Evolutionary conservation across 1,284 basidiomycete species (phyloP), one percentile per base, ranked within the genome.

Genomic region (Volvariella volvacea): DNA sequence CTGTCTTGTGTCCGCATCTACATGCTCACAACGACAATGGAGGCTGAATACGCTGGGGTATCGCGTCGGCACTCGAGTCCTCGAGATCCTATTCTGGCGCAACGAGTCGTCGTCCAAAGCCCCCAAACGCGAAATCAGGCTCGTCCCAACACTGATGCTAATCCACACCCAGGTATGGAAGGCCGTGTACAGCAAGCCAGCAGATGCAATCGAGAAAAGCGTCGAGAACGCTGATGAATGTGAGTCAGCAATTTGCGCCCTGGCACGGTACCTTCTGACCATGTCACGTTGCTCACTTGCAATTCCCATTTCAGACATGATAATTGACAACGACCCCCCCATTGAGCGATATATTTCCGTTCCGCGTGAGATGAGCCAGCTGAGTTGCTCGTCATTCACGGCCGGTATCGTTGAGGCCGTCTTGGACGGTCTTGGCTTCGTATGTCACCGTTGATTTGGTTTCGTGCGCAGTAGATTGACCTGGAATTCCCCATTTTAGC

Each of bases 351-450:
- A 89, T 55, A 92, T 99, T 50, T 92, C 92, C 15, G 86, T 98
- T 19, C 96, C 95, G 4, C 84, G 83, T 54, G 96, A 99, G 58
- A 87, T 99, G 81, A 87, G 82, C 50, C 86, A 92, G 56, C 74
- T 99, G 31, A 93, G 88, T 56, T 97, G 94, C 58, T 97, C 94
- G 30, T 97, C 95, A 1, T 89, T 96, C 60, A 93, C 93, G 0
- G 95, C 95, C 3, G 95, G 96, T 0, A 86, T 99, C 45, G 93
- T 99, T 3, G 96, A 99, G 67, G 95, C 93, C 4, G 92, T 97
- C 2, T 71, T 99, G 47, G 95, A 99, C 60, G 94, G 93, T 0
- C 71, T 97, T 16, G 91, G 93, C 45, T 93, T 99, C 53, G 94
- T 97, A 59, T 63, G 93, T 83, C 15, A 7, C 37, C 39, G n/a